Base-by-base conservation (phyloP, 169 alveolate species). In the Eimeria maxima region DNA sequence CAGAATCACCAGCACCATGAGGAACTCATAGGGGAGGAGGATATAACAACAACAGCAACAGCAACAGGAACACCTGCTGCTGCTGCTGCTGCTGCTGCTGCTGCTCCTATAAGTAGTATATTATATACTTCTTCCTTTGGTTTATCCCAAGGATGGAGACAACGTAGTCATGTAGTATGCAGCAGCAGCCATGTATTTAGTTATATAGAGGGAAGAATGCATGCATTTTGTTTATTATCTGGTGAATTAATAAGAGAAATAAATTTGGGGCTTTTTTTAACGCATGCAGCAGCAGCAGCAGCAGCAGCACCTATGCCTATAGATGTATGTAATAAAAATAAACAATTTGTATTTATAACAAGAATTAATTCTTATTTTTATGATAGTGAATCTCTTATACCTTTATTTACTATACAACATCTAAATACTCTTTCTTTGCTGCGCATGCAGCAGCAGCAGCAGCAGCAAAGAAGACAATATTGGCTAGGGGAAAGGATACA, bases 331-430 rank as follows among this genome's bases (percentile, higher is more conserved):
- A 44, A 73, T 27, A 44, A 47, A 10, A 73, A 38, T 20, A 73
- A 73, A 5, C 83, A 73, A 47, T 73, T 73, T 42, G 83, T 42
- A 44, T 73, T 73, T 47, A 73, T 73, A 6, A 6, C 83, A 4
- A 8, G 38, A 14, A 4, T 73, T 14, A 42, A 47, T 18, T 44
- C 83, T 42, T 29, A 6, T 47, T 29, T 73, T 47, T 73, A 6
- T 27, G 45, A 73, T 47, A 73, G 83, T 20, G 83, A 73, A 20
- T 22, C 83, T 6, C 45, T 73, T 5, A 16, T 4, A 8, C 83
- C 83, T 27, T 42, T 73, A n/a, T 73, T 73, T 27, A 13, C 83
- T 44, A 44, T 73, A 47, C 83, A 73, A 47, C 83, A 73, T 27
- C 55, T 73, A 10, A 8, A 16, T 47, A 73, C 83, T 29, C 83